Evolutionary conservation across 306 rosid species (phyloP), one percentile per base, ranked within the genome.

Genomic region (Cotoneaster glaucophyllus): DNA sequence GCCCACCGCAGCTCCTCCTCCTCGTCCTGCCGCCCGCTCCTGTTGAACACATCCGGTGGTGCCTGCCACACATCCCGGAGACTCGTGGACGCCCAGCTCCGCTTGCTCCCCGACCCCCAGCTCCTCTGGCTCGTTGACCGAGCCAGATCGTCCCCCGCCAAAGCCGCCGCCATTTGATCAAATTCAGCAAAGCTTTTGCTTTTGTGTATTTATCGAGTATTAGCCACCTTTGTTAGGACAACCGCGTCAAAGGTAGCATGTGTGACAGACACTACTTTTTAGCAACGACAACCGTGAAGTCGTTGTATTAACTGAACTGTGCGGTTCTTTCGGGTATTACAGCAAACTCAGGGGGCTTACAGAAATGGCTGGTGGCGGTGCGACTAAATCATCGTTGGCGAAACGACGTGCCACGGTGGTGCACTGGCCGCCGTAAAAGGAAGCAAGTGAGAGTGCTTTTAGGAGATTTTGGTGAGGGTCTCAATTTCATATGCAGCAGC

Each of bases 1-100:
- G 97, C 98, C 98, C 97, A 95, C 74, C 78, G 83, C 24, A 95
- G 87, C 64, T 90, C 92, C 37, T 88, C 95, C 52, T 91, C 93
- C 9, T 86, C 85, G 2, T 80, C 86, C 74, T 32, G 70, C 62
- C 67, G 59, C 15, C 78, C 72, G 4, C 87, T 93, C 18, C 77
- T 79, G 62, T 45, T 83, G 59, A 84, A 82, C 32, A 74, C 80
- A 4, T 86, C 79, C 54, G 71, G 71, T 28, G 84, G 86, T 3
- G 77, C 77, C 29, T 85, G 52, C 92, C 92, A 89, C 2, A 67
- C 82, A 6, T 87, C 92, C 66, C 89, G 53, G 74, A 91, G 82
- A 71, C 97, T 91, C 29, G 64, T 32, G 15, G 90, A 82, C 1
- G 71, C 26, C 90, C 82, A 83, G 70, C 93, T 89, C 79, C 82